Base-by-base conservation (phyloP, 176 grass and related monocot species). In the Chloris gayana region DNA sequence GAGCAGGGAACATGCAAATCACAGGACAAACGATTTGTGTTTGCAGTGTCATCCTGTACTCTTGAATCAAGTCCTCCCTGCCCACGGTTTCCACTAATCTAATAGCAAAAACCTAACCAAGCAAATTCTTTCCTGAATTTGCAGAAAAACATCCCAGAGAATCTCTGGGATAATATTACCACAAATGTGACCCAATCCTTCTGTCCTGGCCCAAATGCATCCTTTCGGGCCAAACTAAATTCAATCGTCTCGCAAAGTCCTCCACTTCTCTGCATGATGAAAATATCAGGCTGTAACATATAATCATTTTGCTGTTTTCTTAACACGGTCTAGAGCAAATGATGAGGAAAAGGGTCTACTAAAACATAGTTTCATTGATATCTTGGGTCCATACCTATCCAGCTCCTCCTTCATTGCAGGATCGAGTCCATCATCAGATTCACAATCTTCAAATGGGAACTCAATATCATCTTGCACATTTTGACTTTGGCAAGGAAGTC, bases 391-490 rank as follows among this genome's bases (percentile, higher is more conserved):
- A 88, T 73, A 96, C 97, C 97, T 96, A 82, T 99, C 97, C 74
- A 99, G 91, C 70, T 99, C 86, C 93, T 99, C 93, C 69, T 91
- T 87, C 87, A 99, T 93, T 78, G 88, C 93, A 85, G 97, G 97
- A 89, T 99, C 97, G 64, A 99, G 87, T 69, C 87, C 94, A 85
- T 99, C 97, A 84, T 99, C 97, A 65, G 83, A 77, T 22, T 99
- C 91, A 75, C 59, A 86, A 84, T 96, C 93, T 63, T 99, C 82
- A 62, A 99, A 96, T 70, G 91, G 87, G 77, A 95, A 85, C 76
- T 95, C 90, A 67, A 72, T 74, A 83, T 85, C 86, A 50, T 90
- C 88, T 79, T 84, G 90, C 59, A 76, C 75, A 80, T 89, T 54
- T 80, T 76, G 83, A 84, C 70, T 88, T 86, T 67, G 86, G 66